phyloP scores from a whole-genome alignment of 2,329 filamentous ascomycete species.

The Xylariaceae sp. region DNA sequence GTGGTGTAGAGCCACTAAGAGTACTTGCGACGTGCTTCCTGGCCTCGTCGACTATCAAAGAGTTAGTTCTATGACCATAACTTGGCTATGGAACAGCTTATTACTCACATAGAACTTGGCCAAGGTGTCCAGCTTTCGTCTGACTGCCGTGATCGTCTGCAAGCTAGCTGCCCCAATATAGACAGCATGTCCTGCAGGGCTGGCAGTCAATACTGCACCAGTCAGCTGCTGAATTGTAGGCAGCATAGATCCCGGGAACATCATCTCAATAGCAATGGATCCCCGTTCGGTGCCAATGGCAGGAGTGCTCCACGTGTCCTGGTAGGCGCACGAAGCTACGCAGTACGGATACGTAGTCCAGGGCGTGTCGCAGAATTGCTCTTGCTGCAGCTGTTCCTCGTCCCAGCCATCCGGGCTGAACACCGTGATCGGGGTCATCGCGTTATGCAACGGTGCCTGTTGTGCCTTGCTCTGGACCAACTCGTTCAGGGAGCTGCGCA shows the following conservation, averaged over 20 bases:
- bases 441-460: not conserved
- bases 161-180: constrained; percentile 21
- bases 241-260: constrained; percentile 14
- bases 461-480: constrained; percentile 8
- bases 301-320: constrained; percentile 18
- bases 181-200: constrained; percentile 8
- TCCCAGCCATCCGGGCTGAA: constrained; percentile 10
- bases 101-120: constrained; percentile 21
- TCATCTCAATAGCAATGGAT: not conserved
- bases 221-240: constrained; percentile 18
- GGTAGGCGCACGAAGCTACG: constrained; percentile 12
- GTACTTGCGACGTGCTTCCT: not conserved
- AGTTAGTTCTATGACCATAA: not conserved
- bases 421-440: not conserved
- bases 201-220: constrained; percentile 13
- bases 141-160: constrained; percentile 6
- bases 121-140: constrained; percentile 23
- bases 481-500: constrained; percentile 8
- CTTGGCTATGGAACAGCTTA: not conserved
- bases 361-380: constrained; percentile 7
- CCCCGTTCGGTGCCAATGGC: constrained; percentile 1
- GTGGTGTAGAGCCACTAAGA: constrained; percentile 20
- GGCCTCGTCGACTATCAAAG: not conserved
- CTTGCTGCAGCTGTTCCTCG: not conserved
- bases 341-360: constrained; percentile 11